These are phyloP conservation scores for Hortiboletus rubellus DNA, from an alignment of 1,284 basidiomycete species.

Conservation along the genomic window DNA sequence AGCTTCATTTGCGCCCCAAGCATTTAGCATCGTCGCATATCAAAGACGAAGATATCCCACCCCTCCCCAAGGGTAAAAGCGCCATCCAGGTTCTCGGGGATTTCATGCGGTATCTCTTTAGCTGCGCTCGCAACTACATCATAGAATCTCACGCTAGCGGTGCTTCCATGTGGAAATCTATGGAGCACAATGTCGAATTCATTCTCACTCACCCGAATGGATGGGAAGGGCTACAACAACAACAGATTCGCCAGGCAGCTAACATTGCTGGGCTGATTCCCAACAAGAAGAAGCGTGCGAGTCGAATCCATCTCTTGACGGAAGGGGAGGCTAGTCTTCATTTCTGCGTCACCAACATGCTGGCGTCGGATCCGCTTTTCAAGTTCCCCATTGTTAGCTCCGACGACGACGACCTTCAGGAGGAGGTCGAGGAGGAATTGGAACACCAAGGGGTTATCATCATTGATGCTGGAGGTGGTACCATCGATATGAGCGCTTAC, in stretches of 20 bases:
- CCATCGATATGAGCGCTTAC: slow-evolving; percentile 44
- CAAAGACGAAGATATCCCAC: slow-evolving; percentile 36
- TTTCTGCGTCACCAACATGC: neutral
- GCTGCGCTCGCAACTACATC: slow-evolving; percentile 48
- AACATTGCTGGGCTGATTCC: slow-evolving; percentile 32
- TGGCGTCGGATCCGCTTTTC: slow-evolving; percentile 1
- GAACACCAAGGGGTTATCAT: slow-evolving; percentile 41
- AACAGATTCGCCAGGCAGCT: slow-evolving; percentile 38
- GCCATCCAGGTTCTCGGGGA: slow-evolving; percentile 51
- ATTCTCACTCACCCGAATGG: slow-evolving; percentile 46
- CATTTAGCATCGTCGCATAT: slow-evolving; percentile 29
- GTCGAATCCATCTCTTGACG: slow-evolving; percentile 43
- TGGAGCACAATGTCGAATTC: slow-evolving; percentile 36
- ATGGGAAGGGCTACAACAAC: slow-evolving; percentile 44
- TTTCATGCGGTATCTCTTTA: slow-evolving; percentile 49
- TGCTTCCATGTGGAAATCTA: slow-evolving; percentile 34
- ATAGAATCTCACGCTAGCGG: slow-evolving; percentile 47
- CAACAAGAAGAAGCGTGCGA: slow-evolving; percentile 20
- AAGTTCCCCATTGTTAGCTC: neutral
- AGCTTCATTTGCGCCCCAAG: slow-evolving; percentile 50
- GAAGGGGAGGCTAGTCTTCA: slow-evolving; percentile 36
- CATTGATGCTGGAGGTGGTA: slow-evolving; percentile 40
- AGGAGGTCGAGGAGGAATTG: neutral
- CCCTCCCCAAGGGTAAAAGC: slow-evolving; percentile 46
- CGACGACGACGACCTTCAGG: neutral